Base-by-base conservation (phyloP, 345 rosid genomes). In the Linum lewisii region DNA sequence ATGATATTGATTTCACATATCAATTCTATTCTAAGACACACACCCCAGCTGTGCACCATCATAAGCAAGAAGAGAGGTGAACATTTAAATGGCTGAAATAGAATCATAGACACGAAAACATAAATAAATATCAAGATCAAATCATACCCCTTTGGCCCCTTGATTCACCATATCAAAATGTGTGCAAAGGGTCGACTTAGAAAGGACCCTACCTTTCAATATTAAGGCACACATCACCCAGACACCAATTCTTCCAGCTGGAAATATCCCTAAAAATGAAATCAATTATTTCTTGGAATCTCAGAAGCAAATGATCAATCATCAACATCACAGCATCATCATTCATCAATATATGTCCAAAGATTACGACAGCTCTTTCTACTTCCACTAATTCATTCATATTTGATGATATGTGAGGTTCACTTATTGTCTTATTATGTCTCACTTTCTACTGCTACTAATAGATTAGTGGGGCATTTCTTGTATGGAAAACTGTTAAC, bases 161-260 rank as follows among this genome's bases (percentile, higher is more conserved):
- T 16, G 34, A 29, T 5, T 8, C 34, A 29, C 34, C 34, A 29
- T 29, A 4, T 29, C 7, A 8, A 29, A 29, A 29, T 29, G 4
- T 29, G 34, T 5, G 34, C 47, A 11, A 42, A 42, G 47, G 47
- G 47, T 2, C 47, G 47, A 42, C 47, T 42, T 42, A 42, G 5
- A 42, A 42, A 42, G 47, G 47, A 42, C 47, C 47, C 47, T 42
- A 42, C 47, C 47, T 42, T 42, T 42, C 47, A 42, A 42, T 42
- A 42, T 34, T 16, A 42, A 0, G 34, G 34, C 34, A 29, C 34
- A 29, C 47, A 42, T 42, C 47, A 42, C 0, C 52, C 21, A 14
- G 19, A 49, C 52, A 14, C 11, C 24, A 19, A 19, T 51, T 51
- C 44, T 26, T 70, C 72, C 83, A 81, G 86, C 83, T 81, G 86